A percentile compares a stretch with the other conserved stretches of the same genome.
These are phyloP conservation scores for Clitoria ternatea DNA, from an alignment of 306 rosid species.

Conservation along the genomic window DNA sequence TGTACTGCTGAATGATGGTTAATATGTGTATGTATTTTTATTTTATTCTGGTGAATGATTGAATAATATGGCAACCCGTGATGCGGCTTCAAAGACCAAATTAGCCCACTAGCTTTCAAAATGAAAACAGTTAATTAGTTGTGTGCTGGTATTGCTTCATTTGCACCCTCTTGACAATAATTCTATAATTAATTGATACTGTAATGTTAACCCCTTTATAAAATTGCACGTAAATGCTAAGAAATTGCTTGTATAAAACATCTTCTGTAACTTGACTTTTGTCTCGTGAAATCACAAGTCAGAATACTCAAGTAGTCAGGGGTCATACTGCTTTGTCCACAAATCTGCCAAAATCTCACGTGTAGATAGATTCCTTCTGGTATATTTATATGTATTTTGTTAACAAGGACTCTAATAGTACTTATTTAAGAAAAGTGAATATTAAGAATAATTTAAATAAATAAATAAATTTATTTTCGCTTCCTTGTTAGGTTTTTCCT, in stretches of 20 bases:
- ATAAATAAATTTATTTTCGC: no score
- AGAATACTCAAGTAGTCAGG: background rate
- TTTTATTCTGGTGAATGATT: background rate
- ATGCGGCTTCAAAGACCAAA: background rate
- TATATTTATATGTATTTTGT: no score
- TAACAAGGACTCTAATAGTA: no score
- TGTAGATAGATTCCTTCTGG: slow-evolving; percentile 26
- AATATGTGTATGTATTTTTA: background rate
- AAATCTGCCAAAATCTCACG: slow-evolving; percentile 29
- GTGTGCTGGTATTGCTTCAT: background rate
- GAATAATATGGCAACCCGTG: slow-evolving; percentile 5
- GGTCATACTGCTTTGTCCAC: slow-evolving; percentile 16
- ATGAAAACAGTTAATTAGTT: background rate
- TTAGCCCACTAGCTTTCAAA: background rate
- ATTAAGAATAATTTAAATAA: no score
- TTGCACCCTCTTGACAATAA: background rate
- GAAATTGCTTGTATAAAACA: background rate
- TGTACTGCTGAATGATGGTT: background rate
- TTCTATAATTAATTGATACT: background rate
- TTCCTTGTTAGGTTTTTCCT: no score
- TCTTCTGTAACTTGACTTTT: background rate
- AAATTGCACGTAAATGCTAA: background rate
- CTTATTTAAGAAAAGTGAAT: no score
- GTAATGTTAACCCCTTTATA: background rate
- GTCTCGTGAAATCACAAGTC: slow-evolving; percentile 22